Base-by-base conservation (phyloP, 352 stramenopile species). In the Pythium aquatile region DNA sequence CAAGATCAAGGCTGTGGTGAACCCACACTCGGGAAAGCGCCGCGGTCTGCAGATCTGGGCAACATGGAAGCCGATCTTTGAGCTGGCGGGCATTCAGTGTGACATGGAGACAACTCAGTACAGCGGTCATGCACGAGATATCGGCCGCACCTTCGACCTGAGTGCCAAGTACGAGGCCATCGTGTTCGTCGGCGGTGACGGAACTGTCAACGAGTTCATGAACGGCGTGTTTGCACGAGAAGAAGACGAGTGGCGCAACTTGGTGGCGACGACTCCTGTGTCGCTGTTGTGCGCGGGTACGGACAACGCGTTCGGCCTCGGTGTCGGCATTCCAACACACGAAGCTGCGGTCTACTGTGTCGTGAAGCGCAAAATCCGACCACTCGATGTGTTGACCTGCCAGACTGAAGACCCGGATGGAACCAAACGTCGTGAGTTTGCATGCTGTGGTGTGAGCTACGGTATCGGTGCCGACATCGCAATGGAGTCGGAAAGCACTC, bases 171-270 rank as follows among this genome's bases (percentile, higher is more conserved):
- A 91, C 65, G 84, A 93, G 60, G 81, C 82, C 11, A 76, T 93
- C 32, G 82, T 93, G 33, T 90, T 91, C 48, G 82, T 93, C 7
- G 84, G 84, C 17, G 84, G 84, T 20, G 84, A 93, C 60, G 82
- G 84, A 35, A 93, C 84, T 0, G 81, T 89, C n/a, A 91, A 91
- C 56, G 84, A 93, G 68, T 93, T 93, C 58, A 88, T 93, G 78
- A 93, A 93, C 66, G 84, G 84, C 37, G 76, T 91, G 32, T 87
- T 93, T 58, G 74, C 77, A 33, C 75, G 80, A 26, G 74, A 81
- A n/a, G 84, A 93, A 72, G 64, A 61, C 56, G 80, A 90, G 39
- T 93, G 84, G 84, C 81, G 84, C 13, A 76, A 80, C 24, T 65
- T 93, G 28, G 81, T 93, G 44, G 80, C 82, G 10, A 90, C 84